phyloP scores from a whole-genome alignment of 441 rosid species.

The Capsella rubella region DNA sequence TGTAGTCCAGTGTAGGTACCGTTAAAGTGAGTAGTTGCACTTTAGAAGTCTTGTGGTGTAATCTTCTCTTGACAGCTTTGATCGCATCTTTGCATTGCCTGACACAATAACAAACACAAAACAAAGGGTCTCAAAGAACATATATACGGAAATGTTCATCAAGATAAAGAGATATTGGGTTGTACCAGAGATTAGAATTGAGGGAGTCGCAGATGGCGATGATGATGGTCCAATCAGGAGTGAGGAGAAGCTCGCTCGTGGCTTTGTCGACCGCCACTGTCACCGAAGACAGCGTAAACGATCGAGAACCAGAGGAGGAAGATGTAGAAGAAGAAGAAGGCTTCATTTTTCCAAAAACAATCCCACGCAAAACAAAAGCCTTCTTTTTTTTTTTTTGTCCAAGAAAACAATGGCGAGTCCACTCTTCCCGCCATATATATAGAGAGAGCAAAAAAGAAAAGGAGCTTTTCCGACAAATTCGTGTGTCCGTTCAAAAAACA shows the following conservation, averaged over 20 bases:
- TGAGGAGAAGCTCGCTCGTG: slow-evolving; percentile 82
- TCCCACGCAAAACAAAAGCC: background rate
- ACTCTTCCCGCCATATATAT: background rate
- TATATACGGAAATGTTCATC: too few species aligned
- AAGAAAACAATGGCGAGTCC: background rate
- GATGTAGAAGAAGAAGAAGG: slow-evolving; percentile 16
- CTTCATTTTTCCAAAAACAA: slow-evolving; percentile 25
- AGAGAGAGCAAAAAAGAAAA: background rate
- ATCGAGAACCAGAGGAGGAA: slow-evolving; percentile 22
- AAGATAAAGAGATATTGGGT: background rate
- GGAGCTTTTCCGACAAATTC: slow-evolving; percentile 18
- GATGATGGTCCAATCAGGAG: slow-evolving; percentile 96
- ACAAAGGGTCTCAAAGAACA: too few species aligned
- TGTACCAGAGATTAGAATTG: slow-evolving; percentile 73
- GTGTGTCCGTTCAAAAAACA: slow-evolving; percentile 33
- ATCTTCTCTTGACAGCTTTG: slow-evolving; percentile 89
- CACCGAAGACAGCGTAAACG: slow-evolving; percentile 67
- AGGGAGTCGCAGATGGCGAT: slow-evolving; percentile 91
- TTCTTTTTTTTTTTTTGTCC: too few species aligned
- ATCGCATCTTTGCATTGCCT: slow-evolving; percentile 87
- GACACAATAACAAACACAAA: too few species aligned
- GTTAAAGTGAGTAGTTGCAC: slow-evolving; percentile 91
- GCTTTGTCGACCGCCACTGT: slow-evolving; percentile 94
- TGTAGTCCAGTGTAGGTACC: slow-evolving; percentile 48
- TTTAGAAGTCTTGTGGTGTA: slow-evolving; percentile 82